Conservation (phyloP, 768 basidiomycete genomes). For the Tephrocybe sp. region DNA sequence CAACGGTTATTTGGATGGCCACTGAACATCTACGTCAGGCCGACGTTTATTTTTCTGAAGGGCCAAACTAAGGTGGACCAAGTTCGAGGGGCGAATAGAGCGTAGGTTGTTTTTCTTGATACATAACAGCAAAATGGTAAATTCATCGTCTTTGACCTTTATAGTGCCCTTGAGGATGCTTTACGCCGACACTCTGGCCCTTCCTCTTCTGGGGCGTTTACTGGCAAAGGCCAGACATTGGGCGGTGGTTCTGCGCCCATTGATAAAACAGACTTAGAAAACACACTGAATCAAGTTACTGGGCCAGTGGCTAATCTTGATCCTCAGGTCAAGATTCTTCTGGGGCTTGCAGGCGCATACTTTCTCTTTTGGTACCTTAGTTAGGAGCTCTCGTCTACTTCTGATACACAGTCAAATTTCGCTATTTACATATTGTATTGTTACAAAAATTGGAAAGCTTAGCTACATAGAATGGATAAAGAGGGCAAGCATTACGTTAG, state of each 20-base stretch:
- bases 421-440: no score
- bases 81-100: constrained; percentile 68
- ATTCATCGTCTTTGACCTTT: background rate
- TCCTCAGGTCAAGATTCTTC: constrained; percentile 64
- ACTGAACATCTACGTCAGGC: constrained; percentile 44
- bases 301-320: constrained; percentile 49
- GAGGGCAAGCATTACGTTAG: constrained; percentile 13
- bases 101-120: constrained; percentile 39
- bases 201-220: constrained; percentile 48
- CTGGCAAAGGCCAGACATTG: constrained; percentile 73
- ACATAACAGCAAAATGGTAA: background rate
- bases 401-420: no score
- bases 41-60: constrained; percentile 78
- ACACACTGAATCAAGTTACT: constrained; percentile 30
- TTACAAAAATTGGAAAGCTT: no score
- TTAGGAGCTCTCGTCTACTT: constrained; percentile 18
- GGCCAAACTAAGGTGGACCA: constrained; percentile 64
- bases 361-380: constrained; percentile 53
- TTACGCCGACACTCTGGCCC: constrained; percentile 50
- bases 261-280: constrained; percentile 31
- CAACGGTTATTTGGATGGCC: background rate
- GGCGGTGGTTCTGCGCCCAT: constrained; percentile 45
- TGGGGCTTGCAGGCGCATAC: constrained; percentile 65
- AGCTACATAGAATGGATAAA: background rate
- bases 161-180: constrained; percentile 61